phyloP scores from a whole-genome alignment of 106 monocot genomes.

The Apostasia ramifera region DNA sequence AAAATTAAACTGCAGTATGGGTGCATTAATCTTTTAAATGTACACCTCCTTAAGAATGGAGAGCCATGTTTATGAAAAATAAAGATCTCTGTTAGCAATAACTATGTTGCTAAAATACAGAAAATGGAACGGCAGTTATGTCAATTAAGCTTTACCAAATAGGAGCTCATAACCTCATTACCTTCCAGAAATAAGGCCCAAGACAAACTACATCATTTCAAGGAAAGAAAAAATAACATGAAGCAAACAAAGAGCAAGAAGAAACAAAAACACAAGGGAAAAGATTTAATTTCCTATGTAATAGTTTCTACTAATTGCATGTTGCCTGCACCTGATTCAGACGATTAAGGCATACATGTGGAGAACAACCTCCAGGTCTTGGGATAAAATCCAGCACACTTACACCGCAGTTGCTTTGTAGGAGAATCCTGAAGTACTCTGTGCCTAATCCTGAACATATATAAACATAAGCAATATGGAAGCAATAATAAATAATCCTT shows the following conservation, averaged over 20 bases:
- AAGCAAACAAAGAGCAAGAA: background rate
- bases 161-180: too few relatives aligned
- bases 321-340: constrained; percentile 70
- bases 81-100: too few relatives aligned
- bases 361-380: constrained; percentile 26
- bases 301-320: background rate
- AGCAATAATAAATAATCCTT: background rate
- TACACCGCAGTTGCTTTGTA: constrained; percentile 96
- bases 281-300: background rate
- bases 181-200: too few relatives aligned
- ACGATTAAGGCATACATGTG: constrained; percentile 72
- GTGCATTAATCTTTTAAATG: too few relatives aligned
- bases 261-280: background rate
- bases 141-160: too few relatives aligned
- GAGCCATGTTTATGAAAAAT: too few relatives aligned
- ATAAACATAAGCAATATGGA: background rate
- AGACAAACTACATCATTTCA: too few relatives aligned
- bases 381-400: constrained; percentile 85
- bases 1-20: too few relatives aligned
- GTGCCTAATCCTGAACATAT: constrained; percentile 57
- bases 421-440: constrained; percentile 68
- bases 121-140: too few relatives aligned
- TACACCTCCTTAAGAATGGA: too few relatives aligned
- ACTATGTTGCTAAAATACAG: too few relatives aligned
- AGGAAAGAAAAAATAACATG: too few relatives aligned